Conservation (phyloP, 2,329 filamentous ascomycete species). For the Dactylellina parvicollis region DNA sequence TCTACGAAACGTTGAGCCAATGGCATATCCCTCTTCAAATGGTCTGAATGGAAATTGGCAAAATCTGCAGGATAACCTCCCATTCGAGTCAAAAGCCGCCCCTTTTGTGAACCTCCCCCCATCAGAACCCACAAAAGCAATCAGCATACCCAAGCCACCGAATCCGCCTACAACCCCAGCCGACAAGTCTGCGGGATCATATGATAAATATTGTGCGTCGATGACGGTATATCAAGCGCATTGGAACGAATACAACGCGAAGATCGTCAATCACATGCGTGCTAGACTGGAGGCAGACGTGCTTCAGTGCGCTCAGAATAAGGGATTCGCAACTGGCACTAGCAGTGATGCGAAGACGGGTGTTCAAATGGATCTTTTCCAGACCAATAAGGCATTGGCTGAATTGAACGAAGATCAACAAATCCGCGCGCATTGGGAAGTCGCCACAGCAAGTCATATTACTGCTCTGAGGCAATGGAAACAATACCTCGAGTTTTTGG, state of each 20-base stretch:
- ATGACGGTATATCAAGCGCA: slow-evolving; percentile 51
- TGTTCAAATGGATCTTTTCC: slow-evolving; percentile 26
- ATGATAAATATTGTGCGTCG: slow-evolving; percentile 31
- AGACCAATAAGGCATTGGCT: slow-evolving; percentile 18
- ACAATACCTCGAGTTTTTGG: slow-evolving; percentile 22
- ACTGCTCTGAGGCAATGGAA: slow-evolving; percentile 25
- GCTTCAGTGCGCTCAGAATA: slow-evolving; percentile 42
- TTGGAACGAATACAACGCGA: slow-evolving; percentile 51
- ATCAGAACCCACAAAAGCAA: background rate
- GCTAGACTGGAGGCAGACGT: slow-evolving; percentile 41
- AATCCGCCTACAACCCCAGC: slow-evolving; percentile 1
- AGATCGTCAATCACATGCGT: slow-evolving; percentile 40
- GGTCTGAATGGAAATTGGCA: slow-evolving; percentile 38
- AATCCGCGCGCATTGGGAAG: slow-evolving; percentile 27
- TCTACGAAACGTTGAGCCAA: slow-evolving; percentile 36
- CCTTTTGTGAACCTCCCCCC: slow-evolving; percentile 24
- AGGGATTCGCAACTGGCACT: slow-evolving; percentile 46
- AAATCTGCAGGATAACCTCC: slow-evolving; percentile 25
- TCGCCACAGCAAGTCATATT: slow-evolving; percentile 9
- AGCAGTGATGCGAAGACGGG: slow-evolving; percentile 15
- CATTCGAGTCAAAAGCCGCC: slow-evolving; percentile 38
- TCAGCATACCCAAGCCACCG: slow-evolving; percentile 15
- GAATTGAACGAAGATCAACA: slow-evolving; percentile 43
- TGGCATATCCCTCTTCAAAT: slow-evolving; percentile 25
- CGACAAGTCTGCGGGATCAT: slow-evolving; percentile 14